Evolutionary conservation across 2,329 filamentous ascomycete species (phyloP), one percentile per base, ranked within the genome.

Genomic region (Blastomyces percursus): DNA sequence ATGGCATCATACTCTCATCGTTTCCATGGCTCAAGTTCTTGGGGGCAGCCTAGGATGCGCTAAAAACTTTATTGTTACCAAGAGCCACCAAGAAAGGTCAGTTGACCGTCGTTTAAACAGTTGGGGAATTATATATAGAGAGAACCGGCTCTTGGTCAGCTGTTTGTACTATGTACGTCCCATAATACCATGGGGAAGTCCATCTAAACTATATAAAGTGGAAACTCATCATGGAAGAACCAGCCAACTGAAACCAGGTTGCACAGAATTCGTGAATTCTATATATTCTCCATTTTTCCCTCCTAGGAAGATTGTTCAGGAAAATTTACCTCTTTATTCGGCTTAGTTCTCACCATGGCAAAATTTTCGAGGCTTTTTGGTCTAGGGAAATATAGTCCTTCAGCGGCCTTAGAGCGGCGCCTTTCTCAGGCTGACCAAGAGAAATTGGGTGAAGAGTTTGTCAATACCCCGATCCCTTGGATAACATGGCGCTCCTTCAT

Each of bases 401-500:
- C 46, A 14, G 21, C n/a, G 9, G n/a, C 30, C 9, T n/a, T 56
- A 27, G 62, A 52, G 60, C 63, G 50, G 40, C 62, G 9, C 7
- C 3, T 19, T 5, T 56, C 60, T 21, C 14, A 9, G n/a, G 2
- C 14, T 9, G 60, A 61, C 19, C 21, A 24, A 14, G 60, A 44
- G 38, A 56, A 61, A 46, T 24, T n/a, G 12, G n/a, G 35, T 12
- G 40, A 62, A 50, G 68, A 68, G 9, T 66, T 75, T 52, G 75
- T 78, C 66, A 75, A 78, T 51, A 75, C 75, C 56, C 76, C 77
- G 16, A 72, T 78, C 65, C 71, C 73, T 44, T 75, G 76, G 57
- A 63, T 79, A 60, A 79, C 78, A 62, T 73, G 73, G 70, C 73
- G 75, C 6, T 75, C 77, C 0, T 72, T 77, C 64, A 70, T 76